Evolutionary conservation across 2,329 filamentous ascomycete genomes (phyloP).

Genomic region (Monilinia vaccinii-corymbosi): DNA sequence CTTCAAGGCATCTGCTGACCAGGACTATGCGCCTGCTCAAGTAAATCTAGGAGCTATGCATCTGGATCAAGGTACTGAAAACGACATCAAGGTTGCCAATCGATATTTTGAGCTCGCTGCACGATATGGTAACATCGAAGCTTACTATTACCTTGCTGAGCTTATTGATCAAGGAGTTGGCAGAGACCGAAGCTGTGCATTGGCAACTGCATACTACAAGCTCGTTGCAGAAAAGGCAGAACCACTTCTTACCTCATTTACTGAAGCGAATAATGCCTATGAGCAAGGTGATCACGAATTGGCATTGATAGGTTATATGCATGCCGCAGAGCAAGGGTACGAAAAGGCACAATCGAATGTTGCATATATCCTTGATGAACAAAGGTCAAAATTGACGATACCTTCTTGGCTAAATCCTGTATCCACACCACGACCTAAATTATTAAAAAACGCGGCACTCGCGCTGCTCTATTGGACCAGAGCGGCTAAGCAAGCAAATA

Average conservation of each 20-base stretch:
- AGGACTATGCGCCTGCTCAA: slow-evolving; percentile 57
- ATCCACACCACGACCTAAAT: slow-evolving; percentile 30
- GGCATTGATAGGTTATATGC: slow-evolving; percentile 57
- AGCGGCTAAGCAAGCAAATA: slow-evolving; percentile 84
- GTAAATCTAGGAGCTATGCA: slow-evolving; percentile 59
- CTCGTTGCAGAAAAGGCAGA: slow-evolving; percentile 50
- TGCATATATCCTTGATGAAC: slow-evolving; percentile 59
- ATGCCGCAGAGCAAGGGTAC: slow-evolving; percentile 67
- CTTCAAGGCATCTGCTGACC: slow-evolving; percentile 58
- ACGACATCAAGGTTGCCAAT: slow-evolving; percentile 41
- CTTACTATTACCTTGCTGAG: slow-evolving; percentile 65
- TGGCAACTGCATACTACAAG: slow-evolving; percentile 61
- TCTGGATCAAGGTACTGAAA: slow-evolving; percentile 51
- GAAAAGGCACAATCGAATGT: slow-evolving; percentile 64
- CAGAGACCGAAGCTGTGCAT: slow-evolving; percentile 54
- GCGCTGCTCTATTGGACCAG: slow-evolving; percentile 85
- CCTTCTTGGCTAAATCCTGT: slow-evolving; percentile 29
- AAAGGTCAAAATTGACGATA: slow-evolving; percentile 44
- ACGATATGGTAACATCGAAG: slow-evolving; percentile 60
- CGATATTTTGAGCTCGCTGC: slow-evolving; percentile 64
- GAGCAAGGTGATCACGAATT: slow-evolving; percentile 53
- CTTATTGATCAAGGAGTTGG: slow-evolving; percentile 57
- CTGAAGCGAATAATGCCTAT: slow-evolving; percentile 58
- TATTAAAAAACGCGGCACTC: slow-evolving; percentile 46
- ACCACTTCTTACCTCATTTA: slow-evolving; percentile 49